These are phyloP conservation scores for Erythrophleum fordii DNA, from an alignment of 306 rosid species.

Conservation along the genomic window DNA sequence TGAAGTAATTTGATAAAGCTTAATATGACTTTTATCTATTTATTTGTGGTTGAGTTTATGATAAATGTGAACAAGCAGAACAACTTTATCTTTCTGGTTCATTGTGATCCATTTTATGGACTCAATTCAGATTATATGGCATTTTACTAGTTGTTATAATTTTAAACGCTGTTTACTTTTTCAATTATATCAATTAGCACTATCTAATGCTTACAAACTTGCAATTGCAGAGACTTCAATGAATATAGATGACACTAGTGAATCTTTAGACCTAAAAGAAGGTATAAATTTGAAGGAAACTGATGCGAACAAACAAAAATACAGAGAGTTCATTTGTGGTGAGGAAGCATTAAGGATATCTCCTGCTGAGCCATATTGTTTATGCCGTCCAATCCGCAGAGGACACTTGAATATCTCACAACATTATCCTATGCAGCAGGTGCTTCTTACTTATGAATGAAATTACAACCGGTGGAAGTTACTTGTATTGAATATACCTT, in stretches of 20 bases:
- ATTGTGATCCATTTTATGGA: too few relatives aligned
- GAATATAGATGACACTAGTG: conserved; percentile 47
- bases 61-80: conserved; percentile 2
- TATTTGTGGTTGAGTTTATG: background rate
- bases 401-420: conserved; percentile 91
- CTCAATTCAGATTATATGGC: background rate
- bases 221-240: conserved; percentile 52
- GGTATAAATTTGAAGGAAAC: conserved; percentile 56
- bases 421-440: conserved; percentile 97
- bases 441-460: conserved; percentile 40
- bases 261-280: conserved; percentile 53
- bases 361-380: conserved; percentile 73
- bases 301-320: conserved; percentile 46
- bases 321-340: conserved; percentile 71
- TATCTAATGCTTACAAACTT: conserved; percentile 27
- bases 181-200: conserved; percentile 38
- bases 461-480: conserved; percentile 1
- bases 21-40: conserved; percentile 25
- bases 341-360: conserved; percentile 89
- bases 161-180: conserved; percentile 30
- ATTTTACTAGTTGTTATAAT: conserved; percentile 27
- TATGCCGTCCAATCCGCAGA: conserved; percentile 90
- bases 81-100: conserved; percentile 19
- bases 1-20: conserved; percentile 7
- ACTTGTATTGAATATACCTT: background rate